Conservation (phyloP, 2,329 filamentous ascomycete genomes). For the Penicillium verrucosum region DNA sequence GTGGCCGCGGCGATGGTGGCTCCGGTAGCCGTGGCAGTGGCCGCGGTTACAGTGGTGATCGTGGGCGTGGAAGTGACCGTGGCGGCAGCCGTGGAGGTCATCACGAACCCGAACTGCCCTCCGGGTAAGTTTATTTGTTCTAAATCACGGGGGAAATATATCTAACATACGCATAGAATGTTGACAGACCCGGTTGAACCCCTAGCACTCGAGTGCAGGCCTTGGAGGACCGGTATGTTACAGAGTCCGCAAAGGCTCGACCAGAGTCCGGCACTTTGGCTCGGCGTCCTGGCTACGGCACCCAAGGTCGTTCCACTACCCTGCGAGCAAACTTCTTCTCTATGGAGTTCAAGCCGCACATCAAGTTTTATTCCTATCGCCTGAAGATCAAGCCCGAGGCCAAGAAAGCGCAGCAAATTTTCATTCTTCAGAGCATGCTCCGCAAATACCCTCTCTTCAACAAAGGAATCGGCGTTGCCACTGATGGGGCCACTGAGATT, state of each 20-base stretch:
- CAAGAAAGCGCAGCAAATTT: constrained; percentile 2
- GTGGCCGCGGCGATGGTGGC: neutral
- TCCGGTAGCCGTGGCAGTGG: constrained; percentile 2
- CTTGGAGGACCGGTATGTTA: constrained; percentile 9
- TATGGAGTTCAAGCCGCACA: constrained; percentile 3
- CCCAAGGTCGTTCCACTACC: neutral
- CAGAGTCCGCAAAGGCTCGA: neutral
- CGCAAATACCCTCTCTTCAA: neutral
- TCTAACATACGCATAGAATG: constrained; percentile 9
- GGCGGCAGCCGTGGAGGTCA: constrained; percentile 2
- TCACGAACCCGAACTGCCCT: neutral
- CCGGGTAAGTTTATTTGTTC: neutral
- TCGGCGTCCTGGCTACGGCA: constrained; percentile 20
- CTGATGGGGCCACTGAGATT: constrained; percentile 15
- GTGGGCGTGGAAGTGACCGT: neutral
- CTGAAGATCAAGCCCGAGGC: constrained; percentile 4
- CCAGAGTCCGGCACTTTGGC: neutral
- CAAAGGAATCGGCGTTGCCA: neutral
- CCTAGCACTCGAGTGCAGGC: neutral
- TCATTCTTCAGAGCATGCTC: constrained; percentile 2
- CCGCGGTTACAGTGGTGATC: constrained; percentile 4
- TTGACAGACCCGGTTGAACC: neutral
- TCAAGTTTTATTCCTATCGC: constrained; percentile 7
- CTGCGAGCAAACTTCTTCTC: constrained; percentile 20
- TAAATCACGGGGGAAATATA: neutral